Percentiles rank a stretch among this genome's conserved stretches.
phyloP scores from a whole-genome alignment of 352 stramenopile genomes.

The Phytopythium vexans region DNA sequence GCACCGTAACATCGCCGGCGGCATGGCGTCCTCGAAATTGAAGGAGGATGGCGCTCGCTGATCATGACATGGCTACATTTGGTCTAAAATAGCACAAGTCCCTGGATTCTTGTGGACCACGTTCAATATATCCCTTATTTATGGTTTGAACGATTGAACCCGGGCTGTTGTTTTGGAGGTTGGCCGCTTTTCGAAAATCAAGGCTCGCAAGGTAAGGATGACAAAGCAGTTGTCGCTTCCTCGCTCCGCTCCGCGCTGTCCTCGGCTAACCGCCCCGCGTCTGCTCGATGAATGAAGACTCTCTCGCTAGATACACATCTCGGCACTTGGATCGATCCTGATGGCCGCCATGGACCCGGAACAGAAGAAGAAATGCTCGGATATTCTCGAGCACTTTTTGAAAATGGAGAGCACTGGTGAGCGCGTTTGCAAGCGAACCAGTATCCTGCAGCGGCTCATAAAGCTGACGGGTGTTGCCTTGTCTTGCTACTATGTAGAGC shows the following conservation, averaged over 20 bases:
- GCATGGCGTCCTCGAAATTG: neutral
- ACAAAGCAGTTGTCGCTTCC: too few relatives aligned
- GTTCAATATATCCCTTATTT: neutral
- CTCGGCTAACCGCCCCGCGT: too few relatives aligned
- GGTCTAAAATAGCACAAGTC: neutral
- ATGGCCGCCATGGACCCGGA: slow-evolving; percentile 57
- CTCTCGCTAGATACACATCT: too few relatives aligned
- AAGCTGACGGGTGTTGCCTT: slow-evolving; percentile 2
- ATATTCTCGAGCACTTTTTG: slow-evolving; percentile 80
- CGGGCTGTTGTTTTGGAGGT: too few relatives aligned
- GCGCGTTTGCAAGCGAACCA: neutral
- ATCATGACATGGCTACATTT: slow-evolving; percentile 2
- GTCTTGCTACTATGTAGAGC: slow-evolving; percentile 31
- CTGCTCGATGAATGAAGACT: too few relatives aligned
- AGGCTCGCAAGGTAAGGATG: too few relatives aligned
- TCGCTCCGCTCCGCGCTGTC: too few relatives aligned
- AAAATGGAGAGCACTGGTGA: slow-evolving; percentile 74
- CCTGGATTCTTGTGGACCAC: neutral
- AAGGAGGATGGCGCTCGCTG: neutral
- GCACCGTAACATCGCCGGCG: too few relatives aligned
- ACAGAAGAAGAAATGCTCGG: slow-evolving; percentile 77
- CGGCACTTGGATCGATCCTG: neutral
- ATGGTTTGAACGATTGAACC: too few relatives aligned
- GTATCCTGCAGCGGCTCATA: neutral
- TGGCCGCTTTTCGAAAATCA: too few relatives aligned